Conservation (phyloP, 1,284 basidiomycete genomes). For the Ustilago shanxiensis region DNA sequence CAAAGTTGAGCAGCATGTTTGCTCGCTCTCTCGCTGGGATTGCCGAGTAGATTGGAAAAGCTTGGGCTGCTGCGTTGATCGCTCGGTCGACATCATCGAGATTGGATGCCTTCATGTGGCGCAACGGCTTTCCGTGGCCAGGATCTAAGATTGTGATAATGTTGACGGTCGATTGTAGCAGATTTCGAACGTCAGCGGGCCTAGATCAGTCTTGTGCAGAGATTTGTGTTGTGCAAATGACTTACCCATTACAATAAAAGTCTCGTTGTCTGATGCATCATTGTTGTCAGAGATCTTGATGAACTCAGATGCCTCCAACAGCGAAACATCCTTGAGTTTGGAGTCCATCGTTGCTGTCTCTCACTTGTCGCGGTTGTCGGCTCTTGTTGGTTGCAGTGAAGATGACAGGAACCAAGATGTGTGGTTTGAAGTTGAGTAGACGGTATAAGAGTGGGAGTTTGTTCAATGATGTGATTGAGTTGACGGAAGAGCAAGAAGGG, state of each 20-base stretch:
- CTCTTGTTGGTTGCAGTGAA: no score
- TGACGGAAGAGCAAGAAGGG: no score
- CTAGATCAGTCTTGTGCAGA: no score
- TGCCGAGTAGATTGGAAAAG: slow-evolving; percentile 58
- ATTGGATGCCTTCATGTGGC: slow-evolving; percentile 43
- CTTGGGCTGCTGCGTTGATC: slow-evolving; percentile 59
- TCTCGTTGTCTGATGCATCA: slow-evolving; percentile 40
- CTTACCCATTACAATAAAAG: slow-evolving; percentile 48
- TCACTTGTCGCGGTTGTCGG: no score
- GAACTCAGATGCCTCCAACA: slow-evolving; percentile 57
- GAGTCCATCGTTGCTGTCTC: slow-evolving; percentile 32
- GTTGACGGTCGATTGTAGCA: slow-evolving; percentile 3
- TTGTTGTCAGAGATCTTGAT: slow-evolving; percentile 54
- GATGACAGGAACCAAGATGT: no score
- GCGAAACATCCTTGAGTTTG: slow-evolving; percentile 51
- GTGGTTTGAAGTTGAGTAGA: no score
- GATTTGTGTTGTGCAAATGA: no score
- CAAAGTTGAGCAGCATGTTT: slow-evolving; percentile 62
- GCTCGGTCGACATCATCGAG: slow-evolving; percentile 65
- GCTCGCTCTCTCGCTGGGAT: slow-evolving; percentile 60
- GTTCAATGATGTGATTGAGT: no score
- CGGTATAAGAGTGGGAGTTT: no score
- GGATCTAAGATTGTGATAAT: slow-evolving; percentile 24
- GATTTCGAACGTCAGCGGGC: background rate
- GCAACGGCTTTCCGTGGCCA: slow-evolving; percentile 33